phyloP scores from a whole-genome alignment of 1,284 basidiomycete genomes.

The Heliocybe sulcata region DNA sequence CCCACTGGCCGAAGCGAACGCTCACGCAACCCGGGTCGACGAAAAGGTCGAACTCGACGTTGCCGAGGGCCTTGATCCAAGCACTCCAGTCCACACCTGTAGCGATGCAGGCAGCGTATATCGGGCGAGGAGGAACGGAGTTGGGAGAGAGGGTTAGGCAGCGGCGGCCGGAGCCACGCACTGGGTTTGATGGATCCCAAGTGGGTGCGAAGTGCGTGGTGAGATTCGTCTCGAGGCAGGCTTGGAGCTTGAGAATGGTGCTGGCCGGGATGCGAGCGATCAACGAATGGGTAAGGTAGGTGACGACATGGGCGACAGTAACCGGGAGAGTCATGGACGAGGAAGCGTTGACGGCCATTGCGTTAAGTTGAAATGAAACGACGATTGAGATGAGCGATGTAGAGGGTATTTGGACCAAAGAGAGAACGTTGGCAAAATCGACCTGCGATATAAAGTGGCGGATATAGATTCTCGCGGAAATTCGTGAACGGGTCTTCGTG shows the following conservation, averaged over 20 bases:
- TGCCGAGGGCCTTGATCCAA: conserved; percentile 64
- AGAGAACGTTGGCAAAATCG: conserved; percentile 35
- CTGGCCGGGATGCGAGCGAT: conserved; percentile 43
- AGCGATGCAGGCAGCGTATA: conserved; percentile 62
- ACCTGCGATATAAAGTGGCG: conserved; percentile 50
- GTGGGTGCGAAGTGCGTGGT: conserved; percentile 55
- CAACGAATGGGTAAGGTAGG: conserved; percentile 63
- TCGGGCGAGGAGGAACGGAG: conserved; percentile 57
- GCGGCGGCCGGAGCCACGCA: conserved; percentile 61
- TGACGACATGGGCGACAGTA: conserved; percentile 64
- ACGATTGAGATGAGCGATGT: conserved; percentile 13
- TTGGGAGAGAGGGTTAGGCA: conserved; percentile 66
- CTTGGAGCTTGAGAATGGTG: conserved; percentile 59
- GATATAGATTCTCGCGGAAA: conserved; percentile 17
- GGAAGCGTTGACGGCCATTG: conserved; percentile 32
- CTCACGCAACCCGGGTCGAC: conserved; percentile 72
- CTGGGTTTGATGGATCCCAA: conserved; percentile 57
- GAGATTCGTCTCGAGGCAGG: conserved; percentile 63
- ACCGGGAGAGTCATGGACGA: conserved; percentile 48
- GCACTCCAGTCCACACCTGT: conserved; percentile 69
- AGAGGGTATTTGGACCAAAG: conserved; percentile 6
- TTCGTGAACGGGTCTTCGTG: conserved; percentile 8
- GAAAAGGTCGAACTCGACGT: conserved; percentile 67
- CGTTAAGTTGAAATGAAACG: conserved; percentile 12
- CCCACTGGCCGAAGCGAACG: conserved; percentile 43